Evolutionary conservation across 1,139 yeast genomes (phyloP), one percentile per base, ranked within the genome.

Genomic region (Candida tropicalis): DNA sequence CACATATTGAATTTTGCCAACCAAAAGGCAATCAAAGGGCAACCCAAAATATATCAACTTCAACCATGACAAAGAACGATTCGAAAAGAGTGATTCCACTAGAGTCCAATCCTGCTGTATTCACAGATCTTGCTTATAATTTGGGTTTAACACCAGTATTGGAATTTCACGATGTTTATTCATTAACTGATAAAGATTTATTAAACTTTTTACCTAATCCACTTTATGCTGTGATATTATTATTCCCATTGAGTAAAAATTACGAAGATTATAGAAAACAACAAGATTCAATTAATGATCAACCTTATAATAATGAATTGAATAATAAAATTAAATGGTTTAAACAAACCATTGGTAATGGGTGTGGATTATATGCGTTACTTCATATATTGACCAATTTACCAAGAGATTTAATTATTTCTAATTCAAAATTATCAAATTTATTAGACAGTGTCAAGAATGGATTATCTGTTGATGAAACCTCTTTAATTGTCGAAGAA

Each of bases 331-430:
- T 79, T 9, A 56, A 70, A 22, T 91, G 97, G 97, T 82, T 81
- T 56, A 81, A 80, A 50, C 99, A 93, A 57, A 83, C 93, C 1
- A 82, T 93, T 29, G 81, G 81, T 48, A 93, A 93, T 61, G 96
- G 96, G 0, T 93, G 99, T 66, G 99, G 99, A 4, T 77, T 95
- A 38, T 89, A 87, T 64, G 99, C 96, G 0, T 65, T 93, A 39
- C 66, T 93, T 24, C 98, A 93, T 57, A 73, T 87, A 0, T 64
- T 89, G 31, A 65, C 83, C 23, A 93, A 93, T 59, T 67, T 86
- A 42, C 79, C 82, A 1, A 51, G 57, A 2, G 81, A 75, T 26
- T 63, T 63, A 47, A 72, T 62, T 49, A 76, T 61, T 45, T 58
- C 57, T 34, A 72, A 63, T 45, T 69, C 65, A 66, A 50, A 66